phyloP scores from a whole-genome alignment of 441 rosid genomes.

The Capsella rubella region DNA sequence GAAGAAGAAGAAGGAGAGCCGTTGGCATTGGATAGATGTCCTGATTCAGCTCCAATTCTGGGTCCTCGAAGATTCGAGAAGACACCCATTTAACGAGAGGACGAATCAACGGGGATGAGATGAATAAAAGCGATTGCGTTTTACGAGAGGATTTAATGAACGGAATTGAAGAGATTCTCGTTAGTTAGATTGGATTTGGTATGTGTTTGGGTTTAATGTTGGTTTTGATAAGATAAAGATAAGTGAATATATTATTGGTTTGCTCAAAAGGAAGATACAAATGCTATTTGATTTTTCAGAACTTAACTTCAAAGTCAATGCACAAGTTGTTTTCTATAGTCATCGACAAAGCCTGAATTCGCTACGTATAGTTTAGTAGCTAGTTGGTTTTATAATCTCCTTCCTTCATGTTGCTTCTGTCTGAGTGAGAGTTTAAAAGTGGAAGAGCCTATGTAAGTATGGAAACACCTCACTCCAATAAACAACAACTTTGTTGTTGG shows the following conservation, averaged over 20 bases:
- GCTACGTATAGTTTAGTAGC: neutral
- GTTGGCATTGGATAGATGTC: neutral
- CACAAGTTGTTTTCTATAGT: neutral
- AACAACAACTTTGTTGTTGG: too few species aligned
- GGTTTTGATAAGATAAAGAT: neutral
- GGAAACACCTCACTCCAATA: too few species aligned
- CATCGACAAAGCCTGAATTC: neutral
- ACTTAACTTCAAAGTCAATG: conserved; percentile 35
- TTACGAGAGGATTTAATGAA: neutral
- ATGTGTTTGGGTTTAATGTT: conserved; percentile 52
- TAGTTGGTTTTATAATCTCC: too few species aligned
- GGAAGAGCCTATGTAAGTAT: too few species aligned
- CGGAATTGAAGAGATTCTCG: neutral
- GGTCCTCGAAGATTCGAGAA: conserved; percentile 64
- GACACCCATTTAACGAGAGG: conserved; percentile 54
- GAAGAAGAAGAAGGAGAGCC: conserved; percentile 25
- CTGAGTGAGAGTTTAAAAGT: too few species aligned
- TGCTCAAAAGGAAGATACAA: too few species aligned
- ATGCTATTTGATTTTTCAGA: conserved; percentile 1
- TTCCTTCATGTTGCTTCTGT: too few species aligned
- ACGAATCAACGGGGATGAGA: neutral
- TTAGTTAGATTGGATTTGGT: neutral
- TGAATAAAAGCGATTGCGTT: neutral
- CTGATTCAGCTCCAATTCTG: conserved; percentile 39
- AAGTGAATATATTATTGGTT: too few species aligned